Evolutionary conservation across 495 filamentous ascomycete species (phyloP).

Genomic region (Amphirosellinia nigrospora): DNA sequence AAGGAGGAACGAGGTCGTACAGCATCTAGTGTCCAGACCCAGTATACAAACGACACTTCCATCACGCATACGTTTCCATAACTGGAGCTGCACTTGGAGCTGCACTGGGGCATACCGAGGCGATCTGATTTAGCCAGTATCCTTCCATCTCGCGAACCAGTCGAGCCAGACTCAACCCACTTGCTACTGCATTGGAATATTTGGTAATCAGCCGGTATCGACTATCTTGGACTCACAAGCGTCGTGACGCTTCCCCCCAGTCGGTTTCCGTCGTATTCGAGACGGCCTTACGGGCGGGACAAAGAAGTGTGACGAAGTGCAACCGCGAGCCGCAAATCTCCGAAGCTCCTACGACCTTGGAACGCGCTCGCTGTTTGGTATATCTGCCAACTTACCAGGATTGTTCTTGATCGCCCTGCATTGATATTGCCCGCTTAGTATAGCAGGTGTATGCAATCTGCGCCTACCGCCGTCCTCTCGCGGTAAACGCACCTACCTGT

Average conservation of each 20-base stretch:
- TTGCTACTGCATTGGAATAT: conserved; percentile 10
- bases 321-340: conserved; percentile 1
- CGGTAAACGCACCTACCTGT: conserved; percentile 29
- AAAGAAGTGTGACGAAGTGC: conserved; percentile 12
- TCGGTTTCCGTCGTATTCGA: background rate
- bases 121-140: background rate
- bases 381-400: conserved; percentile 18
- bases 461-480: conserved; percentile 25
- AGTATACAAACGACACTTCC: conserved; percentile 6
- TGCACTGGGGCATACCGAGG: background rate
- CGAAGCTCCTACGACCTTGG: conserved; percentile 8
- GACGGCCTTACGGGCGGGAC: background rate
- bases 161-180: background rate
- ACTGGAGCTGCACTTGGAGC: conserved; percentile 3
- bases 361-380: conserved; percentile 5
- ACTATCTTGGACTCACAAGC: background rate
- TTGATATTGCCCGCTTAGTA: conserved; percentile 9
- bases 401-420: conserved; percentile 13
- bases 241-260: background rate
- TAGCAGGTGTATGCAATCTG: conserved; percentile 15
- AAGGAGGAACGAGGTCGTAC: conserved; percentile 16
- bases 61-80: conserved; percentile 13
- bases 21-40: background rate
- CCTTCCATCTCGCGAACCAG: background rate
- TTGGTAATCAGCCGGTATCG: conserved; percentile 5